Percentiles rank a stretch among this genome's conserved stretches.
Conservation (phyloP, 345 rosid genomes). For the Cochlearia excelsa region DNA sequence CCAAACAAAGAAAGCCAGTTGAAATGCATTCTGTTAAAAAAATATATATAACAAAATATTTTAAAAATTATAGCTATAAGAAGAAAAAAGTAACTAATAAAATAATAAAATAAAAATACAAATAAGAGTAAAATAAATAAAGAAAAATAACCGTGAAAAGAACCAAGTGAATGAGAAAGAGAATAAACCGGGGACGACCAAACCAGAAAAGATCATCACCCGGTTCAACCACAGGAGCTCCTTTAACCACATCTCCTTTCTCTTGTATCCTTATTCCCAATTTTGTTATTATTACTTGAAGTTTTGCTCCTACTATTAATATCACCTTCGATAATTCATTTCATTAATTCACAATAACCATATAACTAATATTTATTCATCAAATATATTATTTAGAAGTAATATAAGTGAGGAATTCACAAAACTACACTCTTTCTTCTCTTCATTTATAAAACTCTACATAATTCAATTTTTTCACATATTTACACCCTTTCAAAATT, state of each 20-base stretch:
- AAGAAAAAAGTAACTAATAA: background rate
- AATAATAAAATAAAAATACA: background rate
- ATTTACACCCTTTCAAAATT: no score
- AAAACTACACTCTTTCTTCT: no score
- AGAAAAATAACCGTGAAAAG: slow-evolving; percentile 67
- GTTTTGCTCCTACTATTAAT: slow-evolving; percentile 72
- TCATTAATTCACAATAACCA: background rate
- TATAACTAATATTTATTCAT: background rate
- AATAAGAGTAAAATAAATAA: no score
- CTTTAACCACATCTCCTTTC: slow-evolving; percentile 82
- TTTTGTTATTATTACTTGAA: slow-evolving; percentile 82
- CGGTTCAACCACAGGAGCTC: slow-evolving; percentile 88
- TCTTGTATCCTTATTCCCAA: slow-evolving; percentile 78
- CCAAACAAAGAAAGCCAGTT: slow-evolving; percentile 82
- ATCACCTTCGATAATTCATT: slow-evolving; percentile 32
- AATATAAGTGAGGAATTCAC: no score
- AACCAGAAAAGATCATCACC: slow-evolving; percentile 97
- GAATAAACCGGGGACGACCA: slow-evolving; percentile 74
- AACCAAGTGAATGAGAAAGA: slow-evolving; percentile 79
- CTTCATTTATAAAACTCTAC: no score
- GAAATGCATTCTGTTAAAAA: slow-evolving; percentile 73
- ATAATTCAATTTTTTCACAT: no score
- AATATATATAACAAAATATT: no score
- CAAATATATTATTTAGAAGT: no score
- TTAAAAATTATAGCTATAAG: background rate